A percentile compares a stretch with the other conserved stretches of the same genome.
Conservation (phyloP, 148 eudicot genomes). For the Pharnaceum exiguum region DNA sequence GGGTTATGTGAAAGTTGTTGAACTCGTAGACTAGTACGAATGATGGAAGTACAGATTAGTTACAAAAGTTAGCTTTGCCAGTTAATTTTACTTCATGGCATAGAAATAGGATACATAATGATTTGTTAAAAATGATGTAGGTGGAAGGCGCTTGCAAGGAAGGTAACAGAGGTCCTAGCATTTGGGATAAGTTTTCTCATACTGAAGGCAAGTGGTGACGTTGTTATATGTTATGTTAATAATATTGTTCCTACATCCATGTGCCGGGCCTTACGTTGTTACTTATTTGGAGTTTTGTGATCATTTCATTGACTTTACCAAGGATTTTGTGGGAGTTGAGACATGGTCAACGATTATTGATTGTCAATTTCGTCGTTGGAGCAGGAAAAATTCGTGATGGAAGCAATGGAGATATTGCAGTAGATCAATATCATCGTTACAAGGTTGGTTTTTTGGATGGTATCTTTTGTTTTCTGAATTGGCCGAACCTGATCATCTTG, state of each 20-base stretch:
- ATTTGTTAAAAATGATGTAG: constrained; percentile 16
- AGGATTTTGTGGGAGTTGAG: background rate
- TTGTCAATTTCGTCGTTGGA: background rate
- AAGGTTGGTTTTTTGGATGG: constrained; percentile 36
- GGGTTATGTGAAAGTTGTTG: no score
- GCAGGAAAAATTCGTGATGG: constrained; percentile 73
- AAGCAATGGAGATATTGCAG: constrained; percentile 81
- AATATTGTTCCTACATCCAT: background rate
- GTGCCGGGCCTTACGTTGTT: background rate
- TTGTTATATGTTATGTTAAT: background rate
- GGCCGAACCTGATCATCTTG: background rate
- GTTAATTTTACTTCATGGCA: background rate
- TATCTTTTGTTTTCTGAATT: background rate
- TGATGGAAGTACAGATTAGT: no score
- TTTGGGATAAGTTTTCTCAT: constrained; percentile 91
- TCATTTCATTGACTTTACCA: background rate
- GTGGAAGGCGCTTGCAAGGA: constrained; percentile 97
- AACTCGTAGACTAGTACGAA: no score
- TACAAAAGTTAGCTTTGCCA: background rate
- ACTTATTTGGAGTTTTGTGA: background rate
- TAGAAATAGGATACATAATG: no score
- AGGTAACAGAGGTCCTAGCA: constrained; percentile 84
- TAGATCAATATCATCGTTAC: constrained; percentile 93
- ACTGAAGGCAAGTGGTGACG: constrained; percentile 48
- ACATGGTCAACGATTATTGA: background rate